phyloP scores from a whole-genome alignment of 345 rosid species.

The Eutrema yunnanense region DNA sequence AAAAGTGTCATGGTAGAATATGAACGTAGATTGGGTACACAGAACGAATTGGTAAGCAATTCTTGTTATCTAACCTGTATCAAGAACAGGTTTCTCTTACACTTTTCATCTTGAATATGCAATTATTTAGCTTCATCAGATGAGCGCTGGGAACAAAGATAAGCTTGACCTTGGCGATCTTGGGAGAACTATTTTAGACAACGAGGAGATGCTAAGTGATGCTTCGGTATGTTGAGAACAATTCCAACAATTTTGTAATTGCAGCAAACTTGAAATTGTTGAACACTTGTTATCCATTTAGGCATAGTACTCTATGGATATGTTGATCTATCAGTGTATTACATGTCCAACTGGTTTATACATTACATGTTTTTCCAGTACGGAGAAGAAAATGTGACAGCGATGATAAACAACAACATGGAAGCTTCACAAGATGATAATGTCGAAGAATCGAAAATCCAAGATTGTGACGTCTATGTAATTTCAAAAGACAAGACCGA shows the following conservation, averaged over 20 bases:
- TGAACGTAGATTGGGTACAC: conserved; percentile 58
- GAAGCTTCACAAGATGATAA: conserved; percentile 10
- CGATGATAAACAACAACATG: conserved; percentile 8
- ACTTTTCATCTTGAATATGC: not conserved
- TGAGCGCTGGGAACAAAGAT: not conserved
- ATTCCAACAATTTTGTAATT: not conserved
- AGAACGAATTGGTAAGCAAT: conserved; percentile 48
- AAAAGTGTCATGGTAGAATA: conserved; percentile 72
- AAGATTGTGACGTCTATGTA: not conserved
- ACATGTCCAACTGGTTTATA: not conserved
- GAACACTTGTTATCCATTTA: not conserved
- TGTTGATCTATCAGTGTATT: not conserved
- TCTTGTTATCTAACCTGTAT: not conserved
- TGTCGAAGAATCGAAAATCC: not conserved
- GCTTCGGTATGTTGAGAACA: not conserved
- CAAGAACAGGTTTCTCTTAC: not conserved
- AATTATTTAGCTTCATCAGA: conserved; percentile 2
- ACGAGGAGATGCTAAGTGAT: conserved; percentile 13
- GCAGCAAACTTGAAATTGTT: not conserved
- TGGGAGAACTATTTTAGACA: conserved; percentile 6
- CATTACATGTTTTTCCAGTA: conserved; percentile 21
- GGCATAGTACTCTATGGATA: not conserved
- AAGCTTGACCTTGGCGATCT: conserved; percentile 2
- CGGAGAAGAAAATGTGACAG: conserved; percentile 29
- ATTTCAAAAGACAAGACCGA: conserved; percentile 20